Evolutionary conservation across 2,329 filamentous ascomycete species (phyloP), one percentile per base, ranked within the genome.

Genomic region (Aspergillus tanneri): DNA sequence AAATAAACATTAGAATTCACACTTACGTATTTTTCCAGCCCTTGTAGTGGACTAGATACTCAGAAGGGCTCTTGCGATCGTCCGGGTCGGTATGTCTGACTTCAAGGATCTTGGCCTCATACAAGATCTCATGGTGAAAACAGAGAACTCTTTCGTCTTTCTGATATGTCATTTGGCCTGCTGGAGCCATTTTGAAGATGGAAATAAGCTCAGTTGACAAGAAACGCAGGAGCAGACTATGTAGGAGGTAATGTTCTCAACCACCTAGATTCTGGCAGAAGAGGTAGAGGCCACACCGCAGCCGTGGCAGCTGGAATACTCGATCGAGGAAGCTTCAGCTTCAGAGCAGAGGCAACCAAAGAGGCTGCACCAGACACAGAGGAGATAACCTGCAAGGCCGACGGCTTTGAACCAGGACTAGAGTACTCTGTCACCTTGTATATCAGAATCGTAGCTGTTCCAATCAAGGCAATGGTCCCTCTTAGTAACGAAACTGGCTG

Each of bases 41-140:
- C 73, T 97, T 97, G 77, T 99, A 99, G 73, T 99, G 93, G 46
- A 99, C 88, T 65, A 88, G 88, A 75, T 95, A 99, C 68, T 90
- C 84, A 66, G 84, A 90, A 25, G 86, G 83, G 52, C 85, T 86
- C 68, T 84, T 85, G 71, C 87, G 85, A 64, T 86, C 85, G 36
- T 76, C 76, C 5, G 74, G 68, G 52, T 85, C 82, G 63, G 79
- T 77, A 69, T 76, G 74, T 60, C 80, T 83, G 24, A 88, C 79
- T 56, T 96, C 91, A 56, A 95, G 82, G 43, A 99, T 86, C 74
- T 97, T 97, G 58, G 93, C 93, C 72, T 99, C 93, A 67, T 99
- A 99, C 43, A 99, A 83, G 73, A 97, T 85, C 65, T 97, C 91
- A 73, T 92, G 89, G 69, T 99, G 93, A 67, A 97, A 97, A 76